Base-by-base conservation (phyloP, 805 yeast genomes). In the Ogataea zsoltii region DNA sequence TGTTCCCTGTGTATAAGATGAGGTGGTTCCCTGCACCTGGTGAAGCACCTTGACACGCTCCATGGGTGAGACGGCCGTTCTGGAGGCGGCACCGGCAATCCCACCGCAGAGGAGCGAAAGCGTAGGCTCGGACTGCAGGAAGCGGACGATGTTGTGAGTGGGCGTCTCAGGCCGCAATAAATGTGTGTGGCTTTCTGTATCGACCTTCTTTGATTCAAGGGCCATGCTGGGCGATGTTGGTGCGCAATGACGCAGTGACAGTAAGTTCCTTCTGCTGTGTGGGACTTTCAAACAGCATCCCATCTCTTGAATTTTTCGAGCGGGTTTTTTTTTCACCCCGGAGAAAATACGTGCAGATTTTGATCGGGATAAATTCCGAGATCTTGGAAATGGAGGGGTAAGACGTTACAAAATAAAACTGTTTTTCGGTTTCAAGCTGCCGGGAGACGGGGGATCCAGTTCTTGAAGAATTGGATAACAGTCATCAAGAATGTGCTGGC, bases 21-120 rank as follows among this genome's bases (percentile, higher is more conserved):
- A 28, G 7, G 54, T 44, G 1, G 57, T 29, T 10, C 87, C 94
- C 66, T 92, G 97, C 29, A 94, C 82, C 67, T 92, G 99, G 56
- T 90, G 80, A 19, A 92, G 67, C 51, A 94, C 94, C 67, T 92
- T 92, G 55, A 94, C 95, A 55, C 99, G 73, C 65, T 92, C 99
- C 66, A 92, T 82, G 1, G 99, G 99, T 11, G 97, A 88, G 5
- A 91, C 97, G 1, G 86, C 88, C 0, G 98, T 92, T 44, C 98
- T 73, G 1, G 96, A 87, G 0, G 85, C 71, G 0, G 89, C 89
- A 14, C 95, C 95, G 2, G 84, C 92, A 7, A 82, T 57, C 6
- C 94, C 94, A 13, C 95, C 95, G 5, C 88, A 76, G 7, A 85
- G 47, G 31, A 86, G 74, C 3, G 90, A 80, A 2, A 89, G 74